Base-by-base conservation (phyloP, 2,329 filamentous ascomycete species). In the Colletotrichum limetticola region DNA sequence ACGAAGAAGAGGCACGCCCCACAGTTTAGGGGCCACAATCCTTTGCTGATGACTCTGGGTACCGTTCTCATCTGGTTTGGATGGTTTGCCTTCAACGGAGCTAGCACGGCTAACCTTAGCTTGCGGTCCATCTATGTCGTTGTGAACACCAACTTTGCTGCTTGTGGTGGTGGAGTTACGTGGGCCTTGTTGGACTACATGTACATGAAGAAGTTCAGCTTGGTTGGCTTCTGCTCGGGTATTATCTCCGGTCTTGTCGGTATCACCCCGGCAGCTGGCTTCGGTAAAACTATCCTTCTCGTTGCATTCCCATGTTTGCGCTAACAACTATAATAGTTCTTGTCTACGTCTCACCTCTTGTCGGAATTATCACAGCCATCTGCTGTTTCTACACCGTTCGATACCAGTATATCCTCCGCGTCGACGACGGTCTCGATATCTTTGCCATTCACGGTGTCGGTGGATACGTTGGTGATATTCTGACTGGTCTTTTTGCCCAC, bases 201-300 rank as follows among this genome's bases (percentile, higher is more conserved):
- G 55, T 82, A 86, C 74, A 85, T 79, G 52, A 76, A 80, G 22
- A 85, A 85, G 76, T 89, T 88, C 78, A 86, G 83, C 59, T 83
- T 89, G 63, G 82, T 89, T 4, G 87, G 86, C 0, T 95, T 95
- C 93, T 97, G 95, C 87, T 97, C 94, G 52, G 95, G 95, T 74
- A 92, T 91, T 76, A 95, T 98, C 80, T 93, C 94, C 32, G 94
- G 94, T 65, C 91, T 98, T 26, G 95, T 98, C 46, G 94, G 94
- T 76, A 97, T 97, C 67, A 97, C 95, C 9, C 93, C 94, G 6
- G 93, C 92, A 3, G 93, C 95, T 16, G 94, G 95, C 78, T 90
- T 85, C 68, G 85, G 77, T 75, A 68, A 22, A 64, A 3, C 22
- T 11, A 8, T n/a, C 52, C 3, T 12, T 19, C 16, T 12, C 14